Evolutionary conservation across 164 flowering plant genomes (phyloP), one percentile per base, ranked within the genome.

Genomic region (Chloranthus sessilifolius): DNA sequence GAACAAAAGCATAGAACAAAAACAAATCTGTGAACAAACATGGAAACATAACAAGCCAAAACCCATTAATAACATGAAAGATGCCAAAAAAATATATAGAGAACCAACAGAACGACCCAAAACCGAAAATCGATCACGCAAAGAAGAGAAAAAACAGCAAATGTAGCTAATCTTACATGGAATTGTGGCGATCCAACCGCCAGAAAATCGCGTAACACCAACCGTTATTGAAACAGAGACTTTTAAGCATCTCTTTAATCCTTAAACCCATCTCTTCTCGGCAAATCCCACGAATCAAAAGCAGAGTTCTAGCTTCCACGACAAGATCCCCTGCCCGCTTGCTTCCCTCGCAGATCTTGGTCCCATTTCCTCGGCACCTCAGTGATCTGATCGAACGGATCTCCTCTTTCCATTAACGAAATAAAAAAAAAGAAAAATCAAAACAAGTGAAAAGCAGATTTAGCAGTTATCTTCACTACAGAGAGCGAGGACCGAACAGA

Each of bases 171-270:
- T n/a, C 69, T 71, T 69, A 89, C 97, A 80, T 71, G 55, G 78
- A 62, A 61, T 80, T 82, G 48, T 47, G 53, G 23, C 58, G 69
- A 73, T 82, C 64, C 65, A 72, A 74, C 30, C 82, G 60, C 95
- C 97, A 89, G 44, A 83, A 70, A 60, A 75, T 72, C 1, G 75
- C 95, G 67, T 78, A 89, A 60, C 77, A 70, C 95, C 95, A 89
- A 12, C 88, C 84, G 71, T 74, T 35, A 58, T 62, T 60, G 65
- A 69, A 66, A 35, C 88, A 85, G 35, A 89, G 72, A 41, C 36
- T 62, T 70, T 72, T 68, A 5, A 89, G 71, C 16, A 25, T 67
- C 37, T 68, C 69, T 63, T 66, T 76, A 12, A 74, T 26, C 59
- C 38, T 44, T 15, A 75, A 72, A 40, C 58, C 61, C 65, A 61